These are phyloP conservation scores for Phytophthora nicotianae DNA, from an alignment of 352 stramenopile species.

Conservation along the genomic window DNA sequence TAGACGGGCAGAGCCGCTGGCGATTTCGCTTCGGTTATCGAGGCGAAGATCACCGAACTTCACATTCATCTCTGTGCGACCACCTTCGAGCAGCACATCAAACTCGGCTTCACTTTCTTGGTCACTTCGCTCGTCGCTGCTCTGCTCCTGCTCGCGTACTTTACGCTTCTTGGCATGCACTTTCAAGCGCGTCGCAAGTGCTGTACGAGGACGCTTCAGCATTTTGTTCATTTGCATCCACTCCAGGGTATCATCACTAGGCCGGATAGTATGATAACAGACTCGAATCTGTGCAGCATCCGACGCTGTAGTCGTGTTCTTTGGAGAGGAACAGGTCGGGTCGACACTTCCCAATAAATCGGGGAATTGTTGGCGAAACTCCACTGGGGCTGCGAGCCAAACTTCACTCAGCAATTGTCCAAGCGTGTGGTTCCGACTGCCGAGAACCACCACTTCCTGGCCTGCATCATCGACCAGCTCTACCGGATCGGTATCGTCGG, in stretches of 20 bases:
- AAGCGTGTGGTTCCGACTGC: constrained; percentile 22
- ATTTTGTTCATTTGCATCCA: constrained; percentile 27
- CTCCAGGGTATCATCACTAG: constrained; percentile 2
- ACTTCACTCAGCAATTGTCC: constrained; percentile 24
- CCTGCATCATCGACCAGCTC: constrained; percentile 17
- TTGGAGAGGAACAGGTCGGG: not conserved
- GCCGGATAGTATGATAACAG: constrained; percentile 12
- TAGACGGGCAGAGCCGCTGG: constrained; percentile 7
- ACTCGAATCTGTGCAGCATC: not conserved
- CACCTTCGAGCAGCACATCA: constrained; percentile 10
- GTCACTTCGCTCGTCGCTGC: not conserved
- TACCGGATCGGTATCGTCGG: constrained; percentile 1
- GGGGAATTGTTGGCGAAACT: constrained; percentile 20
- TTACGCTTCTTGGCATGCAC: constrained; percentile 21
- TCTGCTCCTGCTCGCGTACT: not conserved
- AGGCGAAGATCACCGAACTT: constrained; percentile 32
- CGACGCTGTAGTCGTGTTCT: not conserved
- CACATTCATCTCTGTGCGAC: not conserved
- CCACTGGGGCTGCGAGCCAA: constrained; percentile 17
- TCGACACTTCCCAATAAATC: constrained; percentile 18
- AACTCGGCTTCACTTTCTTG: constrained; percentile 16
- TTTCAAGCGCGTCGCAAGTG: not conserved
- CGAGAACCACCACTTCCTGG: constrained; percentile 15
- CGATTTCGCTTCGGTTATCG: constrained; percentile 22
- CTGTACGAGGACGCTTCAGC: constrained; percentile 12